Conservation (phyloP, 495 filamentous ascomycete genomes). For the Penicillium taxi region DNA sequence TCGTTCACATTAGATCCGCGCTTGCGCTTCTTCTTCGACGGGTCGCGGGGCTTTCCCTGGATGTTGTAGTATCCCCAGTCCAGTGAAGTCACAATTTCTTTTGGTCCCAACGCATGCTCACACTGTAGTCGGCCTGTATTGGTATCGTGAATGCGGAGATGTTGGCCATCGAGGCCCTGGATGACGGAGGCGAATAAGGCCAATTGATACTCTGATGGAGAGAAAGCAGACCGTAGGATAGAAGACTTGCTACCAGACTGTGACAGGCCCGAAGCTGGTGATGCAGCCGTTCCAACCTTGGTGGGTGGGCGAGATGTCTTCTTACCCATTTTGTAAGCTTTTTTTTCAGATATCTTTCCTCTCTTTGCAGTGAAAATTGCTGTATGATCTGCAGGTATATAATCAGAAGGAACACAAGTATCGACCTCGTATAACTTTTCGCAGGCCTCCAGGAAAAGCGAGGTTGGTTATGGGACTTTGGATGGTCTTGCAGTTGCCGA, state of each 20-base stretch:
- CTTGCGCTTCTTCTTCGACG: slow-evolving; percentile 53
- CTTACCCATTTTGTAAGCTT: slow-evolving; percentile 40
- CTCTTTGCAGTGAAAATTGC: neutral
- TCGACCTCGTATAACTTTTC: slow-evolving; percentile 10
- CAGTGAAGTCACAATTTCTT: slow-evolving; percentile 47
- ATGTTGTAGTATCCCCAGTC: slow-evolving; percentile 47
- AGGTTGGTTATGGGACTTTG: slow-evolving; percentile 25
- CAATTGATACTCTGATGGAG: slow-evolving; percentile 48
- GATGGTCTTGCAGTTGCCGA: slow-evolving; percentile 24
- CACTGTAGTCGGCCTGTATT: slow-evolving; percentile 49
- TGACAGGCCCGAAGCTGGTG: slow-evolving; percentile 32
- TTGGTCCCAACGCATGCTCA: slow-evolving; percentile 45
- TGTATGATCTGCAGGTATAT: too few relatives aligned
- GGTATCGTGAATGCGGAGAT: slow-evolving; percentile 53
- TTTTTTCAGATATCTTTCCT: slow-evolving; percentile 1
- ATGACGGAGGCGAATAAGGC: slow-evolving; percentile 54
- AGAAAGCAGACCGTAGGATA: slow-evolving; percentile 46
- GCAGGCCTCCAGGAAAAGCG: slow-evolving; percentile 22
- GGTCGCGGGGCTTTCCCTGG: slow-evolving; percentile 26
- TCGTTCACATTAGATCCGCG: slow-evolving; percentile 40
- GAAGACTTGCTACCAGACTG: slow-evolving; percentile 40
- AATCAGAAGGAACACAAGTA: slow-evolving; percentile 2
- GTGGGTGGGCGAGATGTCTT: slow-evolving; percentile 39
- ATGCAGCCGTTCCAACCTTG: slow-evolving; percentile 43
- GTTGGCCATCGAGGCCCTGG: slow-evolving; percentile 51